A percentile compares a stretch with the other conserved stretches of the same genome.
Evolutionary conservation across 768 basidiomycete species (phyloP).

Genomic region (Pleurotus tuber-regium): DNA sequence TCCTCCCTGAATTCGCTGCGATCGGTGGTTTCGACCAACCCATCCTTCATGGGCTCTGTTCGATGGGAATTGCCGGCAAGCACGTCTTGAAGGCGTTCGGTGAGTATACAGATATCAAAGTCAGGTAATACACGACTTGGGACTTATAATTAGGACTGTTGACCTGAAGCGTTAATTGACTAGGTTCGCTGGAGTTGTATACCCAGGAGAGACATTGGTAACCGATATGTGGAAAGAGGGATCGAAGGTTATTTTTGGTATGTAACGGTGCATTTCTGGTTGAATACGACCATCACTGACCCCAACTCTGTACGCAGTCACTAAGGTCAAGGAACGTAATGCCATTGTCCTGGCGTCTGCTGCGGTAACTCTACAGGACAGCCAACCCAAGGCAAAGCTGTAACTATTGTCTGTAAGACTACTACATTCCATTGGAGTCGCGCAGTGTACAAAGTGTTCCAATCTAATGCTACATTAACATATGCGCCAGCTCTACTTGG

Average conservation of each 20-base stretch:
- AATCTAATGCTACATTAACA: too few relatives aligned
- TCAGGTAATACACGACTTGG: constrained; percentile 74
- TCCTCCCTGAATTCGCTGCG: constrained; percentile 90
- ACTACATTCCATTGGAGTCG: too few relatives aligned
- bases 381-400: constrained; percentile 57
- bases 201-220: constrained; percentile 91
- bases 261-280: too few relatives aligned
- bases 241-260: constrained; percentile 86
- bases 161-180: background rate
- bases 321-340: constrained; percentile 86
- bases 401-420: too few relatives aligned
- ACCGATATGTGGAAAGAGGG: constrained; percentile 99
- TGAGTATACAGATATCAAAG: constrained; percentile 89
- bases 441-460: too few relatives aligned
- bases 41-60: constrained; percentile 43
- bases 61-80: constrained; percentile 90
- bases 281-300: too few relatives aligned
- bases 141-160: too few relatives aligned
- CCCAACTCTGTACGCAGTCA: constrained; percentile 51
- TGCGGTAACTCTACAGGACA: constrained; percentile 67
- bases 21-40: constrained; percentile 25
- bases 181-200: constrained; percentile 88
- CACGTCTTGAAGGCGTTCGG: constrained; percentile 90
- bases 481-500: too few relatives aligned
- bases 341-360: constrained; percentile 72